These are phyloP conservation scores for Termitomyces sp. DNA, from an alignment of 768 basidiomycete species.

Conservation along the genomic window DNA sequence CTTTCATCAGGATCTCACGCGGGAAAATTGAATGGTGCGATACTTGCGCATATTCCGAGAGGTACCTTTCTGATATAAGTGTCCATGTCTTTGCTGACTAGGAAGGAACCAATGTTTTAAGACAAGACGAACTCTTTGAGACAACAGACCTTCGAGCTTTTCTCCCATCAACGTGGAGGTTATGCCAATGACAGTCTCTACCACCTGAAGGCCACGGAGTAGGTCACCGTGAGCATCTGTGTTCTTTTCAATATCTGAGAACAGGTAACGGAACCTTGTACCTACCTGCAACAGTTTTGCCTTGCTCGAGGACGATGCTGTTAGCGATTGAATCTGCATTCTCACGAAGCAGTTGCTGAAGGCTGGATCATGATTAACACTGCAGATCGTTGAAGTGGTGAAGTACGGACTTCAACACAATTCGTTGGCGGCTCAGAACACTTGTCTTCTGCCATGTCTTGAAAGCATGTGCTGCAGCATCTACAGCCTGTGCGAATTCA, in stretches of 20 bases:
- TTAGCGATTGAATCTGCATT: conserved; percentile 81
- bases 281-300: conserved; percentile 83
- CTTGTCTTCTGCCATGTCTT: conserved; percentile 86
- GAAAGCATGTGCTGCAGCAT: conserved; percentile 80
- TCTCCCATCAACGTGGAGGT: conserved; percentile 86
- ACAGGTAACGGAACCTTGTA: conserved; percentile 5
- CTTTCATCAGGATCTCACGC: conserved; percentile 48
- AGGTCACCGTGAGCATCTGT: conserved; percentile 94
- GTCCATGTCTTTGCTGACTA: conserved; percentile 95
- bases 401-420: conserved; percentile 73
- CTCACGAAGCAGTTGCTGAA: conserved; percentile 82
- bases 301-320: conserved; percentile 93
- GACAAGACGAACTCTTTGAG: background rate
- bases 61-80: conserved; percentile 81
- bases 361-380: conserved; percentile 34
- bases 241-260: background rate
- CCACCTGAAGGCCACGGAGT: conserved; percentile 86
- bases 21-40: conserved; percentile 88
- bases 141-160: conserved; percentile 73
- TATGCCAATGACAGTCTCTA: conserved; percentile 73
- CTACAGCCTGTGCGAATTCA: conserved; percentile 82
- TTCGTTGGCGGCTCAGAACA: conserved; percentile 79
- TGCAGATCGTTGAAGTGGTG: conserved; percentile 6
- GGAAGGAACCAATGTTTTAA: conserved; percentile 8
- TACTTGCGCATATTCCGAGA: conserved; percentile 83